Evolutionary conservation across 495 filamentous ascomycete species (phyloP).

Genomic region (Neurospora sp.): DNA sequence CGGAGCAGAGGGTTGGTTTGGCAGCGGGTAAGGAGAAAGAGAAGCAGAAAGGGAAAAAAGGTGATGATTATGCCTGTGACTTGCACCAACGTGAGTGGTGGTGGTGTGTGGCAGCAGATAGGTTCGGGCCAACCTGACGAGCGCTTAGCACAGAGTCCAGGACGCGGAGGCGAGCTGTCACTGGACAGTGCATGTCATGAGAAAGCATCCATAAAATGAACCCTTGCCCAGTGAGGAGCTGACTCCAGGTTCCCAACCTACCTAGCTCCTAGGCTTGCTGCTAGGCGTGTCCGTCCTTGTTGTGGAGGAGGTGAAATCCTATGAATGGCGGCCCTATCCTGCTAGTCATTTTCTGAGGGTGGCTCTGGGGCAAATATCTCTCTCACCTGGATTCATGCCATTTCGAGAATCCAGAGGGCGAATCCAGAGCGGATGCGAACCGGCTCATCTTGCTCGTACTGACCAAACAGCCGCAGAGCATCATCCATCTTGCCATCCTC

Average conservation of each 20-base stretch:
- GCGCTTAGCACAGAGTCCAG: conserved; percentile 20
- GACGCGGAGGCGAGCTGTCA: conserved; percentile 16
- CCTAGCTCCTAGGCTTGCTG: neutral
- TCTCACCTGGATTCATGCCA: neutral
- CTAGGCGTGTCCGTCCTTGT: neutral
- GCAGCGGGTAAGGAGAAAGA: conserved; percentile 3
- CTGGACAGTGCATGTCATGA: conserved; percentile 14
- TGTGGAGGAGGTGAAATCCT: neutral
- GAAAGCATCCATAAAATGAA: conserved; percentile 22
- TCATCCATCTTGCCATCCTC: conserved; percentile 2
- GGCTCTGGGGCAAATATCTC: neutral
- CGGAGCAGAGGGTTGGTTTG: conserved; percentile 3
- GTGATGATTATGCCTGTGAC: conserved; percentile 3
- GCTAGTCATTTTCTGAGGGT: neutral
- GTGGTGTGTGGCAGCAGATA: conserved; percentile 21
- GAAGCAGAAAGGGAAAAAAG: conserved; percentile 2
- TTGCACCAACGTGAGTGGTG: neutral
- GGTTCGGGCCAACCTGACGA: conserved; percentile 14
- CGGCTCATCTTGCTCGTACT: conserved; percentile 7
- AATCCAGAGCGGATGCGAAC: conserved; percentile 15
- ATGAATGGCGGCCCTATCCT: neutral
- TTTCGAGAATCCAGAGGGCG: neutral
- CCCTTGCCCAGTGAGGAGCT: conserved; percentile 3
- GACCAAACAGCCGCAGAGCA: neutral
- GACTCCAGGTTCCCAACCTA: neutral